Evolutionary conservation across 169 alveolate species (phyloP).

Genomic region (Plasmodium falciparum): DNA sequence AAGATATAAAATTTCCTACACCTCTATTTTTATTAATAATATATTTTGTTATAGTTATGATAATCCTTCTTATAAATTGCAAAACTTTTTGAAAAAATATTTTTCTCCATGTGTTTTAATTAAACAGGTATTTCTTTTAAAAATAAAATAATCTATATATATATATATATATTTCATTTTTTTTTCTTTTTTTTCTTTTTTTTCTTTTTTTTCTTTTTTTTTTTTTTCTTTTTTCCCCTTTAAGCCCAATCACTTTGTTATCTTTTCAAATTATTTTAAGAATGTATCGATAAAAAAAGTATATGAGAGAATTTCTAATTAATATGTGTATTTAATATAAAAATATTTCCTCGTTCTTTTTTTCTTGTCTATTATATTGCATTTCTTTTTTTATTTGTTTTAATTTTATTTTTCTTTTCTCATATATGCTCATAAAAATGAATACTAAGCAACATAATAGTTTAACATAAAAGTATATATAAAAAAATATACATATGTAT

Average conservation of each 20-base stretch:
- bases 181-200: not conserved
- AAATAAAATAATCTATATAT: not conserved
- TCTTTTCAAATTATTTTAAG: conserved; percentile 28
- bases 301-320: too few species aligned
- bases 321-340: too few species aligned
- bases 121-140: conserved; percentile 24
- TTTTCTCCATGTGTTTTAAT: conserved; percentile 43
- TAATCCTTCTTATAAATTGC: conserved; percentile 49
- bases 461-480: not conserved
- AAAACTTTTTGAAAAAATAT: conserved; percentile 31
- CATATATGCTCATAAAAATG: too few species aligned
- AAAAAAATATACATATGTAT: not conserved
- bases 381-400: too few species aligned
- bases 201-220: not conserved
- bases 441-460: too few species aligned
- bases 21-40: not conserved
- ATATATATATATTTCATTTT: conserved; percentile 6
- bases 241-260: conserved; percentile 63
- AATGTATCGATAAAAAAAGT: not conserved
- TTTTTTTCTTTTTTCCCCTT: conserved; percentile 8
- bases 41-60: conserved; percentile 30
- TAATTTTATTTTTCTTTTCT: too few species aligned
- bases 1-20: not conserved
- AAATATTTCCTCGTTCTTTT: too few species aligned
- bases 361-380: too few species aligned